Percentiles rank a stretch among this genome's conserved stretches.
Conservation (phyloP, 75 land plant species). For the Pinus tabuliformis region DNA sequence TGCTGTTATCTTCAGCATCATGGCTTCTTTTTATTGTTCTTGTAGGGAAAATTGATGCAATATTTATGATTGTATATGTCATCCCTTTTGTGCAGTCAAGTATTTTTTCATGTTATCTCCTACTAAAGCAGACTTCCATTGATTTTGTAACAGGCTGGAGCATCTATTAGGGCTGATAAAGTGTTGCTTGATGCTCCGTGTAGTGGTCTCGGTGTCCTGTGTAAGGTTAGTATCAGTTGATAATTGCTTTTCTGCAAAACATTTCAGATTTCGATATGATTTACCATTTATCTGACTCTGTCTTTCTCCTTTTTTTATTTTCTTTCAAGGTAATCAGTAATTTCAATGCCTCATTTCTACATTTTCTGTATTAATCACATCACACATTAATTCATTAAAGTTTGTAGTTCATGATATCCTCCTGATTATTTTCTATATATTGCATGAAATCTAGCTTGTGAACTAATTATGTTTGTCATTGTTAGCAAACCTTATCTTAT, state of each 20-base stretch:
- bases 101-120: constrained; percentile 3
- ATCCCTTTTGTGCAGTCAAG: not conserved
- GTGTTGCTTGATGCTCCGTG: constrained; percentile 94
- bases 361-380: constrained; percentile 3
- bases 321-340: not conserved
- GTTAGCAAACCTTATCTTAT: not conserved
- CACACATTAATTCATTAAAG: not conserved
- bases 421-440: not conserved
- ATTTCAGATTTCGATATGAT: not conserved
- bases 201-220: constrained; percentile 90
- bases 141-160: constrained; percentile 21
- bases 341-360: not conserved
- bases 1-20: not conserved
- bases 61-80: not conserved
- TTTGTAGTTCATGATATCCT: not conserved
- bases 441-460: not conserved
- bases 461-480: not conserved
- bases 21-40: not conserved
- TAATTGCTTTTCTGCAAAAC: not conserved
- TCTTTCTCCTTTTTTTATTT: too few relatives aligned
- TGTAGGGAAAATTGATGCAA: constrained; percentile 2
- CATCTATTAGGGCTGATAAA: constrained; percentile 45
- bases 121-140: constrained; percentile 15
- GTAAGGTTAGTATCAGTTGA: constrained; percentile 54
- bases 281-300: not conserved